Base-by-base conservation (phyloP, 768 basidiomycete genomes). In the Jaapia argillacea region DNA sequence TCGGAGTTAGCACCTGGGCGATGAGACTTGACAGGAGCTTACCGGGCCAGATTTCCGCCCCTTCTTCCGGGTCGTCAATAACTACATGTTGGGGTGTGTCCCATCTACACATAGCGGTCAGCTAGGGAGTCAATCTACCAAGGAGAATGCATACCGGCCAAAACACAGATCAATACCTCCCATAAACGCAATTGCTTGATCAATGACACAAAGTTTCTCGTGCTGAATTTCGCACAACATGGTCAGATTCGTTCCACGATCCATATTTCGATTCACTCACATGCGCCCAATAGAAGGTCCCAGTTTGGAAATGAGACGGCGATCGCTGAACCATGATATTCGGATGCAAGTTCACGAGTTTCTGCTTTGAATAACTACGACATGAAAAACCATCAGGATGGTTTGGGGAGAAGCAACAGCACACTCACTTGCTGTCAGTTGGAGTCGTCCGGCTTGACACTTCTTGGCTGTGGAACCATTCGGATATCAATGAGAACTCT, bases 281-380 rank as follows among this genome's bases (percentile, higher is more conserved):
- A 65, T 98, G 96, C 22, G 94, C 93, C 96, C 96, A 99, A 58
- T 96, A 93, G 59, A 94, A 91, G 2, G 92, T 98, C 10, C 93
- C 93, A 0, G 93, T 96, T 58, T 90, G 85, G 61, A 97, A 91
- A 63, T 99, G 96, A 2, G 90, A 94, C 0, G 96, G 96, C 4
- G 94, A 97, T 21, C 96, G 80, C 57, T 99, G 96, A 2, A 98
- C 81, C 78, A 92, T 81, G 43, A 99, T 85, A 61, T 98, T 97
- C 3, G 81, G 79, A 58, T 98, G 94, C 10, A 99, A 64, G 1
- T 70, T 72, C 18, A 73, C 72, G 22, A 99, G 60, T 23, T 75
- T 74, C 52, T 87, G 85, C 55, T 99, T 99, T 23, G 93, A 69
- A 59, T 97, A 96, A 54, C 85, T 85, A 45, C 14, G 27, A 12